phyloP scores from a whole-genome alignment of 2,329 filamentous ascomycete genomes.

The Aspergillus ustus region DNA sequence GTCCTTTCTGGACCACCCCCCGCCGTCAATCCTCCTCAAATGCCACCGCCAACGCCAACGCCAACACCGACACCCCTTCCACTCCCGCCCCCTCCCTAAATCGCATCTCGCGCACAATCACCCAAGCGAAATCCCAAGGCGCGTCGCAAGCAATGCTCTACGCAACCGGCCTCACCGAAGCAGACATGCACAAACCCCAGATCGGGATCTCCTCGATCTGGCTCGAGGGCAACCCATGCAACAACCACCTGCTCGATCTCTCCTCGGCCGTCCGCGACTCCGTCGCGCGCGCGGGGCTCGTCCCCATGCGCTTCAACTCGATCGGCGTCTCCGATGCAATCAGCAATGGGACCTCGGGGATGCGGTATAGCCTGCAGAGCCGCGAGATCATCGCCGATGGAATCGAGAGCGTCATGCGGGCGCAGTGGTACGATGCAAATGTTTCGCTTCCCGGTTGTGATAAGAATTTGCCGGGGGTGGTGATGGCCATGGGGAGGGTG shows the following conservation, averaged over 20 bases:
- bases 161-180: constrained; percentile 80
- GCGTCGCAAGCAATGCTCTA: constrained; percentile 98
- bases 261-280: constrained; percentile 73
- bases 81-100: constrained; percentile 58
- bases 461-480: constrained; percentile 97
- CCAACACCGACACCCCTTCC: too few relatives aligned
- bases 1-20: too few relatives aligned
- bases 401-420: constrained; percentile 98
- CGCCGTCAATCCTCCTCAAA: too few relatives aligned
- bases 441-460: constrained; percentile 96
- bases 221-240: constrained; percentile 98
- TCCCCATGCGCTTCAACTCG: constrained; percentile 96
- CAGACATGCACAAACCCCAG: constrained; percentile 90
- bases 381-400: constrained; percentile 97
- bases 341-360: neutral
- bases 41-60: too few relatives aligned
- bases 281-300: constrained; percentile 72
- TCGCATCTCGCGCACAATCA: constrained; percentile 78
- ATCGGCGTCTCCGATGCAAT: constrained; percentile 95
- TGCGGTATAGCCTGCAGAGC: constrained; percentile 67
- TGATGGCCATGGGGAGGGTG: constrained; percentile 92
- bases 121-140: constrained; percentile 93
- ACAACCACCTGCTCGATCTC: constrained; percentile 92
- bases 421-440: constrained; percentile 98
- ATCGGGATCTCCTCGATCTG: constrained; percentile 95